Percentiles rank a stretch among this genome's conserved stretches.
Evolutionary conservation across 257 asterid genomes (phyloP).

Genomic region (Euphrasia confusa): DNA sequence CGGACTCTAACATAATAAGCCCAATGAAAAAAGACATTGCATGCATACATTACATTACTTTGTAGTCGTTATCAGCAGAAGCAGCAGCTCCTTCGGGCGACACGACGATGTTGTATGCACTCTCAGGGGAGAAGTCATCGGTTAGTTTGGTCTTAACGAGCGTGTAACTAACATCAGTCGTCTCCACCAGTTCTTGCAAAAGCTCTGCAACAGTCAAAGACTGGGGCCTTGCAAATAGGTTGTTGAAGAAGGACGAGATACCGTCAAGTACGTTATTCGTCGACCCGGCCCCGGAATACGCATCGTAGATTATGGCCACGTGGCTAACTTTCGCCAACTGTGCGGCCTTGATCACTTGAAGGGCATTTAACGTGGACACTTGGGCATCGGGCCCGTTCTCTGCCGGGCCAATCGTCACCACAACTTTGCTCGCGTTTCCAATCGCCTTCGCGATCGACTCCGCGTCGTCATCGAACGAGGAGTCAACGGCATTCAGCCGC

Average conservation of each 20-base stretch:
- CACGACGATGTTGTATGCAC: conserved; percentile 66
- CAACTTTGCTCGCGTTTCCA: conserved; percentile 93
- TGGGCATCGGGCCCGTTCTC: conserved; percentile 67
- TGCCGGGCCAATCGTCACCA: conserved; percentile 63
- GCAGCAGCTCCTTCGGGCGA: conserved; percentile 61
- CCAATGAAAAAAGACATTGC: conserved; percentile 42
- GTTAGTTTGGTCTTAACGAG: conserved; percentile 67
- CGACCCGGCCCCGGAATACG: conserved; percentile 36
- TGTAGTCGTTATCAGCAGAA: conserved; percentile 54
- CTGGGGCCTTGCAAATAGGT: conserved; percentile 56
- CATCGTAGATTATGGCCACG: conserved; percentile 75
- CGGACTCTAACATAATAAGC: too few species aligned
- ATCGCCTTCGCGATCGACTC: conserved; percentile 88
- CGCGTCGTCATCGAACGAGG: conserved; percentile 50
- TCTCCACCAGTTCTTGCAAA: conserved; percentile 54
- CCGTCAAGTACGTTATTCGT: conserved; percentile 79
- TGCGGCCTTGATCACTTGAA: conserved; percentile 78
- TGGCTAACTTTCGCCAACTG: conserved; percentile 80
- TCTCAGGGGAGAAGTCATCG: conserved; percentile 74
- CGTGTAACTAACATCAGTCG: conserved; percentile 61
- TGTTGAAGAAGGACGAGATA: conserved; percentile 69
- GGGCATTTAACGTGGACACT: conserved; percentile 65
- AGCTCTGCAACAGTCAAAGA: conserved; percentile 61
- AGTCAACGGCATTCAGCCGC: conserved; percentile 72
- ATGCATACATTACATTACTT: conserved; percentile 94